Conservation (phyloP, 768 basidiomycete species). For the Crassisporium funariophilum region DNA sequence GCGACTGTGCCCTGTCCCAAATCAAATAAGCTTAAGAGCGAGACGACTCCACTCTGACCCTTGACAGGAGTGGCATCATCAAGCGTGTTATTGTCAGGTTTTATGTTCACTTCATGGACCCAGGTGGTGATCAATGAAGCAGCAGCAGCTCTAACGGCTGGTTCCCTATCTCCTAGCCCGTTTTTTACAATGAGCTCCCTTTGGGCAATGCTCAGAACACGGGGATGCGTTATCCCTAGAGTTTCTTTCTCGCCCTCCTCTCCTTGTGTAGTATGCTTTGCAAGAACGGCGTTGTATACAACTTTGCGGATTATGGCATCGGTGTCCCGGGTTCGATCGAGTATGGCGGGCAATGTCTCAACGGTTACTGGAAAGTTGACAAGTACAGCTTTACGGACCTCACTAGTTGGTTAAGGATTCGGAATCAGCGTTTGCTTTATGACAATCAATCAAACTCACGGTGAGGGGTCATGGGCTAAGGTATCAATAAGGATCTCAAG, state of each 20-base stretch:
- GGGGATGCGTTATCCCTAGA: constrained; percentile 64
- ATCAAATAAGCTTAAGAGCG: constrained; percentile 62
- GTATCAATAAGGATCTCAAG: constrained; percentile 67
- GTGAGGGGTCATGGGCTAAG: constrained; percentile 70
- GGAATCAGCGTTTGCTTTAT: not conserved
- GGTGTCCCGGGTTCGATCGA: constrained; percentile 78
- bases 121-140: constrained; percentile 72
- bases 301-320: constrained; percentile 75
- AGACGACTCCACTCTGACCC: constrained; percentile 41
- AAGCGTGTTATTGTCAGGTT: constrained; percentile 33
- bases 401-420: constrained; percentile 61
- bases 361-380: constrained; percentile 65
- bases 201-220: constrained; percentile 66
- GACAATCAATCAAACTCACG: constrained; percentile 49
- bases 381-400: constrained; percentile 82
- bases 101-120: constrained; percentile 61
- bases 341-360: constrained; percentile 61
- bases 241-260: constrained; percentile 20
- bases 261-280: constrained; percentile 33
- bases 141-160: constrained; percentile 69
- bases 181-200: constrained; percentile 77
- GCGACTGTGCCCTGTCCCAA: constrained; percentile 60
- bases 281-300: constrained; percentile 65
- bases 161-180: constrained; percentile 87
- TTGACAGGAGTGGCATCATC: constrained; percentile 9